Percentiles rank a stretch among this genome's conserved stretches.
phyloP scores from a whole-genome alignment of 2,329 filamentous ascomycete genomes.

The Fusarium papillatum region DNA sequence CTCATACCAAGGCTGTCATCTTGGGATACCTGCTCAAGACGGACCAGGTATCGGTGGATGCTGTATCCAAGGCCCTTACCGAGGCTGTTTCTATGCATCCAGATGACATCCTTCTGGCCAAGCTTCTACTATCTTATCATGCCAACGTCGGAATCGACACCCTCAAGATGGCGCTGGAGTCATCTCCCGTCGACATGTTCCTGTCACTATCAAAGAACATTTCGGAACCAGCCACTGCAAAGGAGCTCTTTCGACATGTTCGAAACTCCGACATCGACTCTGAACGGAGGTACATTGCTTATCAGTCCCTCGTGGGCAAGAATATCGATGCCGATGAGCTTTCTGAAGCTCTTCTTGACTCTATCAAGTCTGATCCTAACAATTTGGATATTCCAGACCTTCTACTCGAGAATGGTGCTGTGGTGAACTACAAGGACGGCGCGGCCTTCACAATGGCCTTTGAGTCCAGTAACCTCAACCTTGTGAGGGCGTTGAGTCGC shows the following conservation, averaged over 20 bases:
- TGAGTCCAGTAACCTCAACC: neutral
- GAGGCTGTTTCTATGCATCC: neutral
- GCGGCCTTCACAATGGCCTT: neutral
- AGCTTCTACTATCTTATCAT: slow-evolving; percentile 7
- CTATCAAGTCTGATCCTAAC: neutral
- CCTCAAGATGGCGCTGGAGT: neutral
- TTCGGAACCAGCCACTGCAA: neutral
- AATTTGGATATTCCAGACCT: slow-evolving; percentile 2
- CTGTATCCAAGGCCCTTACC: slow-evolving; percentile 8
- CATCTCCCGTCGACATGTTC: neutral
- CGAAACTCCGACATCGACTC: neutral
- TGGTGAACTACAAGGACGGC: neutral
- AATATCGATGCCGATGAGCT: neutral
- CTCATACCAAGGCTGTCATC: slow-evolving; percentile 2
- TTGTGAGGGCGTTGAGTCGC: neutral
- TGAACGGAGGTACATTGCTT: neutral
- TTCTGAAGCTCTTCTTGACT: slow-evolving; percentile 1
- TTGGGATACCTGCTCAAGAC: slow-evolving; percentile 5
- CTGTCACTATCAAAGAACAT: neutral
- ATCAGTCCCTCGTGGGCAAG: neutral
- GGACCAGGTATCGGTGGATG: neutral
- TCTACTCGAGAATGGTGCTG: slow-evolving; percentile 3
- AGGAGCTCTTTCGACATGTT: slow-evolving; percentile 2
- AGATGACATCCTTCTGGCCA: neutral
- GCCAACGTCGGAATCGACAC: neutral